Conservation (phyloP, 306 rosid species). For the Cucurbita moschata region DNA sequence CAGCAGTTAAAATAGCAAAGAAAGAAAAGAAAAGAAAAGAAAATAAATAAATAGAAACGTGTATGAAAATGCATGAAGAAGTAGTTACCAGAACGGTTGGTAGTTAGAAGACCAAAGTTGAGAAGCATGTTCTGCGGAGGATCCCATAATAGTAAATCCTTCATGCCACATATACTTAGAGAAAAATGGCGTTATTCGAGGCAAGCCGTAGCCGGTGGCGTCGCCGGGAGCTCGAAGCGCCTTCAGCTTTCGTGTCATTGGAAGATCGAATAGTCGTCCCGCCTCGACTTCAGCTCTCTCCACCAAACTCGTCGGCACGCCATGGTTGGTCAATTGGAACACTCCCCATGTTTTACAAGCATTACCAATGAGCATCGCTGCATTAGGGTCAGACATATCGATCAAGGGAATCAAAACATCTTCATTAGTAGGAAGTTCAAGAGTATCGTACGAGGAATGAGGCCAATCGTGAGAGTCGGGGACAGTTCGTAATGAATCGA, state of each 20-base stretch:
- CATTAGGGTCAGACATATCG: conserved; percentile 43
- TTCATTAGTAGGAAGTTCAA: neutral
- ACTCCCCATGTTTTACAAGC: conserved; percentile 74
- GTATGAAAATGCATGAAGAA: conserved; percentile 37
- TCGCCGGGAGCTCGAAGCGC: conserved; percentile 31
- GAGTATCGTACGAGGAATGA: neutral
- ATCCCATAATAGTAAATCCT: conserved; percentile 66
- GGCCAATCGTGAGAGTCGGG: conserved; percentile 75
- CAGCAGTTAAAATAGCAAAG: neutral
- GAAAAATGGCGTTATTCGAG: conserved; percentile 48
- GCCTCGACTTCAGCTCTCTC: conserved; percentile 30
- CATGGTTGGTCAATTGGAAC: conserved; percentile 52
- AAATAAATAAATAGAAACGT: neutral
- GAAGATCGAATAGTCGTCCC: conserved; percentile 36
- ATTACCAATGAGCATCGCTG: conserved; percentile 19
- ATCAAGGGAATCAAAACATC: conserved; percentile 29
- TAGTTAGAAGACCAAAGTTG: conserved; percentile 50
- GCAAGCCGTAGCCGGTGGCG: conserved; percentile 50
- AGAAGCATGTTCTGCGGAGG: conserved; percentile 35
- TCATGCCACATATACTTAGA: conserved; percentile 75
- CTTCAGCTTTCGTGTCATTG: conserved; percentile 29
- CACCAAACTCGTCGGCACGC: conserved; percentile 19
- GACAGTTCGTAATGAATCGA: conserved; percentile 21
- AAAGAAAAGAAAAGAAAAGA: neutral
- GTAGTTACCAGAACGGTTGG: conserved; percentile 50